Percentiles rank a stretch among this genome's conserved stretches.
These are phyloP conservation scores for Colletotrichum lentis DNA, from an alignment of 2,329 filamentous ascomycete genomes.

Conservation along the genomic window DNA sequence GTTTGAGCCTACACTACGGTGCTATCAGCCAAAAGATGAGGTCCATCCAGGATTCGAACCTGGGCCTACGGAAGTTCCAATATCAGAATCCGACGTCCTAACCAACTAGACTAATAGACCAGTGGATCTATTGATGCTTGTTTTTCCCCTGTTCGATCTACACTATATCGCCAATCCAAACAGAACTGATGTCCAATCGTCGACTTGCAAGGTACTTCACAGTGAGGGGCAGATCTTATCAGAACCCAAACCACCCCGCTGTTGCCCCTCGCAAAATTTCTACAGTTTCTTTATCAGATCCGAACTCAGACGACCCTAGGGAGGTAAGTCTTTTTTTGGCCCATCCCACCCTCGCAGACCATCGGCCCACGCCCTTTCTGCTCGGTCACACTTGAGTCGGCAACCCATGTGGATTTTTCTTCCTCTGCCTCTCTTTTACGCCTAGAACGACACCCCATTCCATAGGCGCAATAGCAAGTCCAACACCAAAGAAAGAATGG, in stretches of 20 bases:
- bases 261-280: slow-evolving; percentile 37
- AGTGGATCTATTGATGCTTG: fast-evolving
- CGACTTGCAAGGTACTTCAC: slow-evolving; percentile 6
- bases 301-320: slow-evolving; percentile 26
- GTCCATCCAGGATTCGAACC: slow-evolving; percentile 39
- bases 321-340: slow-evolving; percentile 27
- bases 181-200: too few species aligned
- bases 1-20: too few species aligned
- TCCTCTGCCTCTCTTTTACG: neutral
- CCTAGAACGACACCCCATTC: slow-evolving; percentile 22
- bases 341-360: slow-evolving; percentile 20
- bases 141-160: too few species aligned
- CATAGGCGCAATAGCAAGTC: neutral
- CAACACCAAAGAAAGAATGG: slow-evolving; percentile 38
- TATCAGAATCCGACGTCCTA: slow-evolving; percentile 38
- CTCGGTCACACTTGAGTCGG: slow-evolving; percentile 4
- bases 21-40: slow-evolving; percentile 18
- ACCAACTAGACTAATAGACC: slow-evolving; percentile 39
- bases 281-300: slow-evolving; percentile 35
- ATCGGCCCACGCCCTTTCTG: slow-evolving; percentile 25
- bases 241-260: slow-evolving; percentile 33
- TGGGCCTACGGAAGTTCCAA: slow-evolving; percentile 34
- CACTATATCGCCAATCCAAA: fast-evolving
- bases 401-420: neutral
- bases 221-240: slow-evolving; percentile 38